Evolutionary conservation across 2,329 filamentous ascomycete genomes (phyloP).

Genomic region (Raffaelea arxii): DNA sequence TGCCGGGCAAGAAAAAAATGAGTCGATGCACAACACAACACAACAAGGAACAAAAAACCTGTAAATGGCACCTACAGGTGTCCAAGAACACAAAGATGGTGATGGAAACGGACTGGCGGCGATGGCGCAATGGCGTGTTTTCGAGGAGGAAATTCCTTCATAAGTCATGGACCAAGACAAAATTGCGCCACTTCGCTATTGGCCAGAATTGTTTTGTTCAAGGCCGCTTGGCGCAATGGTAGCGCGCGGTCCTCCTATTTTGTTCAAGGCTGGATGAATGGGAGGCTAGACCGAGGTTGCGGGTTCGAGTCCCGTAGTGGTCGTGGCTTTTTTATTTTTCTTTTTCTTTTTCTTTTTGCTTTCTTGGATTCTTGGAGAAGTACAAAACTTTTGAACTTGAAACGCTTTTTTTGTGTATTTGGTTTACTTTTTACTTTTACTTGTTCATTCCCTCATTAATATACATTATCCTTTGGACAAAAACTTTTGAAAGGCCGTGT

Average conservation of each 20-base stretch:
- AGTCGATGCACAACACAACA: no score
- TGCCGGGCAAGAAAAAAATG: no score
- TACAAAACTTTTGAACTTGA: no score
- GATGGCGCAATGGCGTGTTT: no score
- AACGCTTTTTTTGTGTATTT: background rate
- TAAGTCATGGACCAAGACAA: conserved; percentile 1
- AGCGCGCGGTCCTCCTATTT: conserved; percentile 18
- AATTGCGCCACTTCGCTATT: conserved; percentile 12
- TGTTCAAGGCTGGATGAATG: conserved; percentile 7
- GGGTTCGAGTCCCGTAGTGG: conserved; percentile 18
- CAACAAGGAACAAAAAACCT: no score
- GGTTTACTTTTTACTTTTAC: background rate
- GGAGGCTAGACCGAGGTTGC: conserved; percentile 16
- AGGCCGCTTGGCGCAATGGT: conserved; percentile 18
- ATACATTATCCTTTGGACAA: conserved; percentile 50
- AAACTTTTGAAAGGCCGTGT: conserved; percentile 91
- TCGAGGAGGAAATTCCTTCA: conserved; percentile 8
- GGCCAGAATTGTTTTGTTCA: conserved; percentile 5
- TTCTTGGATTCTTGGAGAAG: background rate
- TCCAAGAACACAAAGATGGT: no score
- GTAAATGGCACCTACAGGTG: no score
- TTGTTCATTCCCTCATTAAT: background rate
- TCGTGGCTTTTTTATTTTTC: conserved; percentile 7
- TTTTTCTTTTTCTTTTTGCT: conserved; percentile 4
- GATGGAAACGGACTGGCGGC: no score